Percentiles rank a stretch among this genome's conserved stretches.
phyloP scores from a whole-genome alignment of 2,329 filamentous ascomycete genomes.

The Capronia epimyces region DNA sequence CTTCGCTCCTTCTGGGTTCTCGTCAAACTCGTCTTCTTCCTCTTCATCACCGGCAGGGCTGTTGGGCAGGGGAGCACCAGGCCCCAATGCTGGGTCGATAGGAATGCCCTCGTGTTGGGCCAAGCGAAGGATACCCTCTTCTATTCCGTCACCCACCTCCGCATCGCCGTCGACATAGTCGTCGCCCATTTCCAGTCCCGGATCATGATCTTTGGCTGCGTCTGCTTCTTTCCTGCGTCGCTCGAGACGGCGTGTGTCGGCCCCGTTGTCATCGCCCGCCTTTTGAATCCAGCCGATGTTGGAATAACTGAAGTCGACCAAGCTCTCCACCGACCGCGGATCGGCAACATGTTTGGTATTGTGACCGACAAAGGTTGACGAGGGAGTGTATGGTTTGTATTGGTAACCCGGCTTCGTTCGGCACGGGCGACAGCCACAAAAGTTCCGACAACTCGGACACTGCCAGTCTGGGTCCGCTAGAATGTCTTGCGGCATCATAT shows the following conservation, averaged over 20 bases:
- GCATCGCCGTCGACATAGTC: slow-evolving; percentile 41
- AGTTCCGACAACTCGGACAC: slow-evolving; percentile 77
- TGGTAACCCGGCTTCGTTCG: slow-evolving; percentile 61
- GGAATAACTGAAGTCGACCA: slow-evolving; percentile 85
- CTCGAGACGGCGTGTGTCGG: slow-evolving; percentile 44
- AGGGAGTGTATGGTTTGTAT: slow-evolving; percentile 75
- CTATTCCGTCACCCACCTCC: slow-evolving; percentile 10
- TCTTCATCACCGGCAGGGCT: slow-evolving; percentile 24
- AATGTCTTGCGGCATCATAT: slow-evolving; percentile 75
- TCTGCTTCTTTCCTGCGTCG: slow-evolving; percentile 52
- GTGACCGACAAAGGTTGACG: slow-evolving; percentile 80
- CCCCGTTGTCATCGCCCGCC: slow-evolving; percentile 43
- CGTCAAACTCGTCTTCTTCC: slow-evolving; percentile 17
- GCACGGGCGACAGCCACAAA: slow-evolving; percentile 83
- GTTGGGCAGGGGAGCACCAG: neutral
- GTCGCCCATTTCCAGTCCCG: slow-evolving; percentile 41
- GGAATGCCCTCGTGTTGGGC: slow-evolving; percentile 35
- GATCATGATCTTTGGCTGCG: slow-evolving; percentile 44
- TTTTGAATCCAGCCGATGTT: slow-evolving; percentile 78
- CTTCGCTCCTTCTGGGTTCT: slow-evolving; percentile 26
- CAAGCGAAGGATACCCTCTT: slow-evolving; percentile 20
- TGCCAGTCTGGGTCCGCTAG: slow-evolving; percentile 79
- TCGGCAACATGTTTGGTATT: slow-evolving; percentile 89
- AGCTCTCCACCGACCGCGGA: slow-evolving; percentile 77
- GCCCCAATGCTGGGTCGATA: slow-evolving; percentile 40